Evolutionary conservation across 805 yeast species (phyloP), one percentile per base, ranked within the genome.

Genomic region (Lachancea lanzarotensis): DNA sequence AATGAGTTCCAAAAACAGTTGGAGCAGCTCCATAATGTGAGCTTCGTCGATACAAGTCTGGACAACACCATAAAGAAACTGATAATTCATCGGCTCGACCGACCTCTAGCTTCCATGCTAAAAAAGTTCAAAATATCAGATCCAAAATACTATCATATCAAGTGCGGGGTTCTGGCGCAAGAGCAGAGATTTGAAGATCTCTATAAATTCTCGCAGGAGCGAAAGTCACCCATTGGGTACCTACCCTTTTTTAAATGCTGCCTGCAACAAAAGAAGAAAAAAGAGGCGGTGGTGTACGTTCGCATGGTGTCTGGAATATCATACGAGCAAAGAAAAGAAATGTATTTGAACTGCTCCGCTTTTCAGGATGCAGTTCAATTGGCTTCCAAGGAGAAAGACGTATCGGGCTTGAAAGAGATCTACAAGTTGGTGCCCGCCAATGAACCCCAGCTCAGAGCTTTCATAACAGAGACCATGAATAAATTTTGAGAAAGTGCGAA

Each of bases 211-310:
- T 75, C 81, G 0, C 69, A 66, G 2, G 57, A 62, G 9, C 70
- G 68, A 37, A 81, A 77, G 49, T 78, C 93, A 0, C 84, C 86
- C 0, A 84, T 88, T 35, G 89, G 91, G 0, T 82, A 81, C 47
- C 73, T 71, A 48, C 80, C 83, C 0, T 80, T 88, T 51, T 84
- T 71, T 45, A 67, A 73, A 13, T 74, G 76, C 32, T 72, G 82
- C 32, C 54, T 75, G 34, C 70, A 69, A 44, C 68, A 73, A 3
- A 84, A 80, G 0, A 81, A 82, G 27, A 65, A 70, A 32, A 67
- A 76, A 18, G 80, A 80, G 40, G 86, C 91, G 1, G 72, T 81
- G 0, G 56, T 65, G 16, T 86, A 82, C 53, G 73, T 88, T 16
- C 65, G 70, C 15, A 64, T 78, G 62, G 79, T 85, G 52, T 46